Percentiles rank a stretch among this genome's conserved stretches.
Evolutionary conservation across 2,329 filamentous ascomycete genomes (phyloP).

Genomic region (Sclerotinia trifoliorum): DNA sequence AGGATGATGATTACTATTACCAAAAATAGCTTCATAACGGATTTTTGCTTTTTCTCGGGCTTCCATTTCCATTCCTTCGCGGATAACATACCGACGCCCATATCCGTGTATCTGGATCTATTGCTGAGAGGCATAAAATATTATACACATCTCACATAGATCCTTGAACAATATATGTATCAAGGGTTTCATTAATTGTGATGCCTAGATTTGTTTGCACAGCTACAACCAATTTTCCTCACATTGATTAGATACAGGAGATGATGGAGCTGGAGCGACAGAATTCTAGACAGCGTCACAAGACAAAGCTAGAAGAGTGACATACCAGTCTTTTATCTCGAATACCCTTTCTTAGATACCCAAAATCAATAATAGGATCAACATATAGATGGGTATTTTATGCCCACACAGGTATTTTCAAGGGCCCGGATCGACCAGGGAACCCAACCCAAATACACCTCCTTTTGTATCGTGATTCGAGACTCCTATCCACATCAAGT

Average conservation of each 20-base stretch:
- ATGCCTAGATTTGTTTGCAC: slow-evolving; percentile 6
- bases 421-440: slow-evolving; percentile 4
- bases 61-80: background rate
- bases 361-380: background rate
- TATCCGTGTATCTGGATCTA: slow-evolving; percentile 13
- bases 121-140: slow-evolving; percentile 9
- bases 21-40: slow-evolving; percentile 12
- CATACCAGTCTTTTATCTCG: background rate
- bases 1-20: background rate
- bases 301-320: background rate
- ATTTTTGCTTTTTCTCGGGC: slow-evolving; percentile 11
- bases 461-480: background rate
- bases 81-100: slow-evolving; percentile 11
- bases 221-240: slow-evolving; percentile 9
- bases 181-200: slow-evolving; percentile 19
- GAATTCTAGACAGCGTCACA: background rate
- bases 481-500: background rate
- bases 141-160: background rate
- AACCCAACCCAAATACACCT: background rate
- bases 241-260: slow-evolving; percentile 2
- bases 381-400: slow-evolving; percentile 5
- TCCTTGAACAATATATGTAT: slow-evolving; percentile 13
- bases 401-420: background rate
- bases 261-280: background rate
- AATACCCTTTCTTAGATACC: background rate